phyloP scores from a whole-genome alignment of 1,139 yeast species.

The Hyphopichia fennica region DNA sequence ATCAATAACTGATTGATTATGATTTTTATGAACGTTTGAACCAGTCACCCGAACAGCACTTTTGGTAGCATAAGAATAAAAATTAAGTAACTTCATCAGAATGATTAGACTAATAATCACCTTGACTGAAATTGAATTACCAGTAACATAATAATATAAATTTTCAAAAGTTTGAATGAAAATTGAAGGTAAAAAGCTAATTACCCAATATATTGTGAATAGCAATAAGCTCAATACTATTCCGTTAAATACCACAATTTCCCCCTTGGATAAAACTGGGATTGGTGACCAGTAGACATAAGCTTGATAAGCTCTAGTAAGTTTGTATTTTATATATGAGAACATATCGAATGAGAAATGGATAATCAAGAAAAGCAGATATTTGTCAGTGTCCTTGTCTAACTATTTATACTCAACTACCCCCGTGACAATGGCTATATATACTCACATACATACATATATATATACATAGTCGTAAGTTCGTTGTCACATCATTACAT shows the following conservation, averaged over 20 bases:
- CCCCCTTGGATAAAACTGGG: slow-evolving; percentile 27
- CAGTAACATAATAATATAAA: slow-evolving; percentile 20
- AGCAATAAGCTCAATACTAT: slow-evolving; percentile 14
- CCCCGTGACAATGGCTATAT: too few relatives aligned
- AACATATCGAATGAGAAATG: too few relatives aligned
- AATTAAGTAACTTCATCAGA: background rate
- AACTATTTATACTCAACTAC: too few relatives aligned
- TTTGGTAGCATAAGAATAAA: background rate
- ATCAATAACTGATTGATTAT: background rate
- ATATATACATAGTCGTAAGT: too few relatives aligned
- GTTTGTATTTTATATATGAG: background rate
- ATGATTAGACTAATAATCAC: slow-evolving; percentile 1
- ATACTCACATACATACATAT: too few relatives aligned
- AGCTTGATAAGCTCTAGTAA: slow-evolving; percentile 12
- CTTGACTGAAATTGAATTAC: slow-evolving; percentile 12
- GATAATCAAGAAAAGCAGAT: too few relatives aligned
- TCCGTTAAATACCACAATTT: slow-evolving; percentile 19
- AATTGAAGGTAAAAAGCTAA: slow-evolving; percentile 16
- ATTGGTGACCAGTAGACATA: slow-evolving; percentile 30
- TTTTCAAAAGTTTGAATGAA: slow-evolving; percentile 14
- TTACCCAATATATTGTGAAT: slow-evolving; percentile 17
- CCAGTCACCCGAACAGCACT: too few relatives aligned
- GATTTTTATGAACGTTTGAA: too few relatives aligned
- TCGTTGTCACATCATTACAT: too few relatives aligned
- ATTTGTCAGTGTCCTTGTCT: too few relatives aligned